phyloP scores from a whole-genome alignment of 2,329 filamentous ascomycete species.

The Verticillium klebahnii region DNA sequence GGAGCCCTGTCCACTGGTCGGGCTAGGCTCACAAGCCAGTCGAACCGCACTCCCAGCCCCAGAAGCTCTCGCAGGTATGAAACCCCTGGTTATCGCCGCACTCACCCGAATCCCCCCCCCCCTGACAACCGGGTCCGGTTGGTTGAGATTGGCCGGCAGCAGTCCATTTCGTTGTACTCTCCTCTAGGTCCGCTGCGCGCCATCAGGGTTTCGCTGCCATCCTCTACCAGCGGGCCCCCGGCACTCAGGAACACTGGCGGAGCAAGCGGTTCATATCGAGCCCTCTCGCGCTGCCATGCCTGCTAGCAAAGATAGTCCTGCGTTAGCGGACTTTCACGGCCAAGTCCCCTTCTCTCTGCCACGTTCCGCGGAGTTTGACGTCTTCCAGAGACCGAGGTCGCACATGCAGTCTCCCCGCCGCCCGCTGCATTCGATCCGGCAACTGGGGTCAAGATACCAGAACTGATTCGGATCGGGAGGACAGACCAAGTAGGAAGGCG shows the following conservation, averaged over 20 bases:
- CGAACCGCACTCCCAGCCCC: background rate
- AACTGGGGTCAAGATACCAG: background rate
- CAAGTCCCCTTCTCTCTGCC: background rate
- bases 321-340: background rate
- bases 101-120: too few relatives aligned
- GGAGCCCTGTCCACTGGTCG: background rate
- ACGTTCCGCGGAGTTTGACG: background rate
- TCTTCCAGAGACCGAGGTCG: background rate
- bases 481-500: background rate
- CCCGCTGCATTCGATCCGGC: background rate
- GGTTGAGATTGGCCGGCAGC: too few relatives aligned
- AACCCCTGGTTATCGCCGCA: too few relatives aligned
- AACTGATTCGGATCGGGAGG: background rate
- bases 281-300: background rate
- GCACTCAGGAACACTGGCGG: background rate
- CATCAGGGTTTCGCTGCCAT: too few relatives aligned
- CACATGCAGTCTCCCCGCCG: background rate
- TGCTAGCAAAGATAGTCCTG: background rate
- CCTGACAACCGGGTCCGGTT: too few relatives aligned
- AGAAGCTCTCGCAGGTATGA: background rate
- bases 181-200: too few relatives aligned
- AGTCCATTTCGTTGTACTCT: too few relatives aligned
- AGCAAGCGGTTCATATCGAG: background rate
- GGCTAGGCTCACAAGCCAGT: background rate
- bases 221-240: too few relatives aligned